phyloP scores from a whole-genome alignment of 768 basidiomycete species.

The Lactifluus rugatus region DNA sequence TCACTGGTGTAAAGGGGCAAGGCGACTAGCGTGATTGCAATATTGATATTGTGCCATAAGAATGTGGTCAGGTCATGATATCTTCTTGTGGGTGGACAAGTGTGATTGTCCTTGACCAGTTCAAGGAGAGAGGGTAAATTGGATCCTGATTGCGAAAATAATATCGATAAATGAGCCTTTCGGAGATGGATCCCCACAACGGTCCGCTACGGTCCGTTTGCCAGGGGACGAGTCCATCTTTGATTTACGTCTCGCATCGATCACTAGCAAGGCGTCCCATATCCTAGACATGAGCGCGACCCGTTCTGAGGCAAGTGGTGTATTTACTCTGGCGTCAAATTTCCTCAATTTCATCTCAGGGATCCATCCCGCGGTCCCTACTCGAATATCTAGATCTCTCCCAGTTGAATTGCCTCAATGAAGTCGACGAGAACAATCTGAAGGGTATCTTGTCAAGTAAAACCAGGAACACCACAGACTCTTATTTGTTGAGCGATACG shows the following conservation, averaged over 20 bases:
- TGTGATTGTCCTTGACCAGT: too few relatives aligned
- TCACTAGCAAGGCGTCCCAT: neutral
- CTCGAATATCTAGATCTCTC: constrained; percentile 21
- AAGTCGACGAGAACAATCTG: constrained; percentile 41
- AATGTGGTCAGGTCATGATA: too few relatives aligned
- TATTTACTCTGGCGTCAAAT: neutral
- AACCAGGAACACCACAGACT: constrained; percentile 34
- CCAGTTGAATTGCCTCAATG: constrained; percentile 66
- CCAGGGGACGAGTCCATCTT: too few relatives aligned
- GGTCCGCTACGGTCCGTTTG: too few relatives aligned
- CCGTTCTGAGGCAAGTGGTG: constrained; percentile 9
- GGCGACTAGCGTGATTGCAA: too few relatives aligned
- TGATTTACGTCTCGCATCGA: neutral
- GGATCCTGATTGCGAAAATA: too few relatives aligned
- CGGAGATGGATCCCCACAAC: too few relatives aligned
- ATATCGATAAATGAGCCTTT: too few relatives aligned
- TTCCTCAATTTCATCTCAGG: neutral
- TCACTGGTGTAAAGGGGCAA: too few relatives aligned
- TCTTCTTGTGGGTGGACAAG: too few relatives aligned
- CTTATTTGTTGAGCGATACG: constrained; percentile 54
- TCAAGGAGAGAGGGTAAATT: too few relatives aligned
- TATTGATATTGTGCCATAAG: too few relatives aligned
- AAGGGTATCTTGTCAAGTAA: constrained; percentile 40
- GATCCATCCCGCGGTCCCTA: constrained; percentile 2
- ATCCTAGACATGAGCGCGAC: neutral